Evolutionary conservation across 495 filamentous ascomycete species (phyloP), one percentile per base, ranked within the genome.

Genomic region (Lentithecium fluviatile): DNA sequence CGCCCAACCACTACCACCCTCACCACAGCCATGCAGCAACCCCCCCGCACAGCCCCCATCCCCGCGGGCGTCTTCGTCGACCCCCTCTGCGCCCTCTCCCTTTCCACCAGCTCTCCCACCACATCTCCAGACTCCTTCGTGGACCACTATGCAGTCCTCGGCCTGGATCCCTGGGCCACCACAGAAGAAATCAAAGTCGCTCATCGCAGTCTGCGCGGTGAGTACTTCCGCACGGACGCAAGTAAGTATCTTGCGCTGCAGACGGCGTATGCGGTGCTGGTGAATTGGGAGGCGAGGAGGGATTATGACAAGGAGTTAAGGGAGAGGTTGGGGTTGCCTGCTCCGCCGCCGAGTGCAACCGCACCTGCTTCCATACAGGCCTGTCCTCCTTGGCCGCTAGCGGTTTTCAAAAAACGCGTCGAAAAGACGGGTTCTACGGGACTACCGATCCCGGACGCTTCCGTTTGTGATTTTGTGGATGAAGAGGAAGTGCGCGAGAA

Each of bases 111-210:
- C n/a, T n/a, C n/a, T n/a, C n/a, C n/a, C n/a, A n/a, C n/a, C n/a
- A n/a, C n/a, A n/a, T n/a, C n/a, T n/a, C 42, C 23, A 17, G 19
- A 34, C 53, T 26, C 23, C 45, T 21, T 6, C 51, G 6, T 34
- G 51, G 55, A 64, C 55, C 56, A 65, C 45, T 65, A 65, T 51
- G 51, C 32, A 1, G 49, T 60, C 21, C 21, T 65, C 6, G 17
- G 21, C 6, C 45, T 65, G 2, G 24, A 45, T 24, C 23, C 23
- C 34, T 37, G 42, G 45, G 62, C 62, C 2, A 55, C 56, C 0
- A 20, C 34, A 38, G 56, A 49, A 46, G 56, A 65, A 8, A 60
- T 60, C 45, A 60, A 60, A 40, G 32, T n/a, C 12, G 47, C 51
- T 6, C 56, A 56, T 34, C 56, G 62, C 11, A 7, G 15, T 0